A percentile compares a stretch with the other conserved stretches of the same genome.
phyloP scores from a whole-genome alignment of 768 basidiomycete species.

The Infundibulicybe gibba region DNA sequence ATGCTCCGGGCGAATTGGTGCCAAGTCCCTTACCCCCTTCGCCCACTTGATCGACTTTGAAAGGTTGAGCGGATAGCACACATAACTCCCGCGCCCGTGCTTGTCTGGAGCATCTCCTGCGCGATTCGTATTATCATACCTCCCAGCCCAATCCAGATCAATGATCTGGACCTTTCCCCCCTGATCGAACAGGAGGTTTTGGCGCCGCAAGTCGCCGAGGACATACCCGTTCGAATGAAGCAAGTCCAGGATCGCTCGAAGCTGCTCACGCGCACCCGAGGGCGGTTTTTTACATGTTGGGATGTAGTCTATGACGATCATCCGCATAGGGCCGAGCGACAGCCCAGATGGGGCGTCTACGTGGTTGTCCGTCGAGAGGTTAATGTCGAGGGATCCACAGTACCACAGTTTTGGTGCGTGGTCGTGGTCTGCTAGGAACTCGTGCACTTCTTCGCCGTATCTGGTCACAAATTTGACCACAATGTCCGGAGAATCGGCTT shows the following conservation, averaged over 20 bases:
- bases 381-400: constrained; percentile 14
- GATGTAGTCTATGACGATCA: too few species aligned
- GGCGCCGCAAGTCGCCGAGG: constrained; percentile 13
- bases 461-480: constrained; percentile 34
- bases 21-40: background rate
- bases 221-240: constrained; percentile 2
- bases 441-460: constrained; percentile 28
- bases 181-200: constrained; percentile 12
- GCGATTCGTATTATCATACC: background rate
- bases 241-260: background rate
- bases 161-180: constrained; percentile 7
- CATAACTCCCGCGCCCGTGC: too few species aligned
- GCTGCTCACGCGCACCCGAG: background rate
- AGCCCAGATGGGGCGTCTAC: too few species aligned
- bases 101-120: too few species aligned
- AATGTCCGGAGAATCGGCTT: too few species aligned
- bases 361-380: background rate
- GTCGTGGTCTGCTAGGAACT: constrained; percentile 18
- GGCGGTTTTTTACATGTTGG: background rate
- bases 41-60: background rate
- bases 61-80: background rate
- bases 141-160: constrained; percentile 8
- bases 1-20: too few species aligned
- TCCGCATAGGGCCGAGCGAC: too few species aligned
- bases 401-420: constrained; percentile 28